A percentile compares a stretch with the other conserved stretches of the same genome.
Conservation (phyloP, 805 yeast genomes). For the Starmerella vaccinii region DNA sequence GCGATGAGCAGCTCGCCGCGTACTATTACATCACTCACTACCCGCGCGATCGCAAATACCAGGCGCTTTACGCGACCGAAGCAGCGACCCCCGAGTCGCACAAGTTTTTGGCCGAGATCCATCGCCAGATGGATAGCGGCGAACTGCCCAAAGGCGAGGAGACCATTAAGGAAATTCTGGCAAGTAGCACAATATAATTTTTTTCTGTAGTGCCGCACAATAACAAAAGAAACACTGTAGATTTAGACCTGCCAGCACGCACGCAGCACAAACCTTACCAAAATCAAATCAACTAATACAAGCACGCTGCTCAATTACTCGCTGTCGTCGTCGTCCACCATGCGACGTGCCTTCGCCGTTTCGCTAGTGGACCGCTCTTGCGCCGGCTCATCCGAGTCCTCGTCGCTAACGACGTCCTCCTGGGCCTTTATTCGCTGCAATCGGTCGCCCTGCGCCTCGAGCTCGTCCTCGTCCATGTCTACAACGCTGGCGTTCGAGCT, state of each 20-base stretch:
- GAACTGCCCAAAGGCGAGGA: constrained; percentile 50
- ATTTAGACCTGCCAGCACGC: too few relatives aligned
- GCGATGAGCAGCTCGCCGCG: constrained; percentile 36
- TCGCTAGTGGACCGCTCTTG: neutral
- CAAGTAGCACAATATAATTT: neutral
- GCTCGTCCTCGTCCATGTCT: constrained; percentile 23
- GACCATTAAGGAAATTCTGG: constrained; percentile 31
- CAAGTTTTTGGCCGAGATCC: constrained; percentile 45
- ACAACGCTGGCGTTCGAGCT: constrained; percentile 14
- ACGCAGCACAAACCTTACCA: too few relatives aligned
- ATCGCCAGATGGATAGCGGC: constrained; percentile 42
- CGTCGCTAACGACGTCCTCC: constrained; percentile 8
- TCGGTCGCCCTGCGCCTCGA: constrained; percentile 21
- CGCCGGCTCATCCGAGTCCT: neutral
- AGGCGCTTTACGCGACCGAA: constrained; percentile 56
- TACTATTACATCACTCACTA: constrained; percentile 63
- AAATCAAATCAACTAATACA: too few relatives aligned
- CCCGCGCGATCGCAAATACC: constrained; percentile 71
- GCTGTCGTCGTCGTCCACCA: constrained; percentile 24
- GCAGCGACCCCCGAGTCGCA: constrained; percentile 33
- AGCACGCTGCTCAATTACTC: too few relatives aligned
- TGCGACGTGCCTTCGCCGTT: constrained; percentile 11
- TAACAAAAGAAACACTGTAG: neutral
- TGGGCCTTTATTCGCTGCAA: constrained; percentile 14
- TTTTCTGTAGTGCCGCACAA: neutral